Evolutionary conservation across 306 rosid species (phyloP).

Genomic region (Ziziphus jujuba): DNA sequence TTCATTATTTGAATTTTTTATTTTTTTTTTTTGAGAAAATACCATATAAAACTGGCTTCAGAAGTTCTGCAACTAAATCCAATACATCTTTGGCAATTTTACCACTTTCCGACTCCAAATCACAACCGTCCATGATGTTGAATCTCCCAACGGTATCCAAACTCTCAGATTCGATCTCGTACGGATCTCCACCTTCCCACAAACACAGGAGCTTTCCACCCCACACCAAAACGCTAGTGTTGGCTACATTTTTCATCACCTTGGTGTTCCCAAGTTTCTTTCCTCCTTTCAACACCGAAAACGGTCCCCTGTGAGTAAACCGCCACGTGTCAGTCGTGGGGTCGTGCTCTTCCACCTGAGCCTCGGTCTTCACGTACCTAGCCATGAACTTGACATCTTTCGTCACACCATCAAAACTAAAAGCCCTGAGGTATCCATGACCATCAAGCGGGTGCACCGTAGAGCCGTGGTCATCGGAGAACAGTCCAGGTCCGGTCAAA

Average conservation of each 20-base stretch:
- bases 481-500: constrained; percentile 75
- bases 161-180: constrained; percentile 63
- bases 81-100: constrained; percentile 31
- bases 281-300: constrained; percentile 87
- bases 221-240: constrained; percentile 84
- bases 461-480: constrained; percentile 85
- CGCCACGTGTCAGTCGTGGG: constrained; percentile 52
- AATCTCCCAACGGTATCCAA: constrained; percentile 65
- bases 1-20: not conserved
- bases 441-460: constrained; percentile 91
- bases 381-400: constrained; percentile 69
- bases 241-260: constrained; percentile 98
- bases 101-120: constrained; percentile 8
- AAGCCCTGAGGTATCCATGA: constrained; percentile 83
- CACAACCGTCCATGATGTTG: constrained; percentile 33
- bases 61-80: constrained; percentile 59
- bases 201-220: constrained; percentile 66
- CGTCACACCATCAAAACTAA: constrained; percentile 37
- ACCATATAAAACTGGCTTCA: constrained; percentile 87
- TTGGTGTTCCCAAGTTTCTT: constrained; percentile 76
- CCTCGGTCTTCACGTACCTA: constrained; percentile 77
- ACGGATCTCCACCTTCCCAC: constrained; percentile 98
- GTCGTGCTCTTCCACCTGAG: constrained; percentile 79
- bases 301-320: constrained; percentile 83
- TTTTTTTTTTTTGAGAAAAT: constrained; percentile 4